Percentiles rank a stretch among this genome's conserved stretches.
These are phyloP conservation scores for Mycena polygramma DNA, from an alignment of 768 basidiomycete genomes.

Conservation along the genomic window DNA sequence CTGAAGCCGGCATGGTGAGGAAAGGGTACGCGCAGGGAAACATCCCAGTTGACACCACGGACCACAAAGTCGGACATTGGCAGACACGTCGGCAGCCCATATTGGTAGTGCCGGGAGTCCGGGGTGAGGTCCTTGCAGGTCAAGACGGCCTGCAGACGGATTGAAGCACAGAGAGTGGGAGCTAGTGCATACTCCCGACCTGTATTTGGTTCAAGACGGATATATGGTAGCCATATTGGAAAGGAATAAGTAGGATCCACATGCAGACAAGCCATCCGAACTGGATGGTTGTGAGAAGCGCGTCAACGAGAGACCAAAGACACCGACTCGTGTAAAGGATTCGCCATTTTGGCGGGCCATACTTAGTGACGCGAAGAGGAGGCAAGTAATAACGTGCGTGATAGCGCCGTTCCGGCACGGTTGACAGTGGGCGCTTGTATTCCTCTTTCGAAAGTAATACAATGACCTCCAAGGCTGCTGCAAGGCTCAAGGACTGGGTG, in stretches of 20 bases:
- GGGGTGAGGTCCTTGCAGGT: conserved; percentile 68
- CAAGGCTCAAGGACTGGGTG: too few relatives aligned
- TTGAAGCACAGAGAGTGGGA: too few relatives aligned
- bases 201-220: conserved; percentile 93
- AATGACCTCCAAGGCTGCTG: too few relatives aligned
- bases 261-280: conserved; percentile 75
- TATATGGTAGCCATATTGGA: conserved; percentile 95
- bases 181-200: too few relatives aligned
- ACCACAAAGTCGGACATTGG: conserved; percentile 72
- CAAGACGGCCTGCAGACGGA: conserved; percentile 58
- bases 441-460: too few relatives aligned
- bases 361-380: too few relatives aligned
- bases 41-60: too few relatives aligned
- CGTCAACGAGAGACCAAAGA: neutral
- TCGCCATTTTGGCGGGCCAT: conserved; percentile 32
- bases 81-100: conserved; percentile 79
- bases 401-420: too few relatives aligned
- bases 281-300: conserved; percentile 24
- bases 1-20: conserved; percentile 37
- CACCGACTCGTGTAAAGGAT: conserved; percentile 25
- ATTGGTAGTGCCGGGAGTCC: conserved; percentile 40
- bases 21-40: too few relatives aligned
- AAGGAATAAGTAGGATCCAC: conserved; percentile 78
- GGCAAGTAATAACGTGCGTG: too few relatives aligned
- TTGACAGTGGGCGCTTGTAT: too few relatives aligned